phyloP scores from a whole-genome alignment of 202 grass and related monocot genomes.

The Digitaria exilis region DNA sequence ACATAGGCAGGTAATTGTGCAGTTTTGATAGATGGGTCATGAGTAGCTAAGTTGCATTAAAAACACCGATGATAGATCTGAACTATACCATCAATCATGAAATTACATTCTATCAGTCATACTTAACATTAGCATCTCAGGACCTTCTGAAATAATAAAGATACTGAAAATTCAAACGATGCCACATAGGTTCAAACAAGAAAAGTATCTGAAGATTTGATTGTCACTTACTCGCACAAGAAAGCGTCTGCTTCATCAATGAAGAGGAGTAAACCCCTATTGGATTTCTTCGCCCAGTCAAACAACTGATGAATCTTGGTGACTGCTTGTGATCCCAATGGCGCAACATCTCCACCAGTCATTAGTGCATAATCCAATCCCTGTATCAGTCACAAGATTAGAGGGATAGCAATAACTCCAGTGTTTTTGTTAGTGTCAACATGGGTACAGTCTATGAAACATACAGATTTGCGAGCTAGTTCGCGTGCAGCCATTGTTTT shows the following conservation, averaged over 20 bases:
- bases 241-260: conserved; percentile 98
- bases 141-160: conserved; percentile 14
- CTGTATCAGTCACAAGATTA: conserved; percentile 45
- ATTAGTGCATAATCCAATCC: conserved; percentile 97
- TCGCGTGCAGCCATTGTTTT: conserved; percentile 98
- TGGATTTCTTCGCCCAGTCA: conserved; percentile 99
- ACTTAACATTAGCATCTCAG: conserved; percentile 3
- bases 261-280: conserved; percentile 89
- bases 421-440: conserved; percentile 8
- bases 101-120: not conserved
- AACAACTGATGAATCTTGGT: conserved; percentile 99
- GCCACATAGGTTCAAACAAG: not conserved
- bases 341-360: conserved; percentile 99
- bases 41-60: not conserved
- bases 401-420: not conserved
- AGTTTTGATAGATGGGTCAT: not conserved
- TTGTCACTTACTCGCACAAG: conserved; percentile 93
- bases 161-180: conserved; percentile 38
- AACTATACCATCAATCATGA: not conserved
- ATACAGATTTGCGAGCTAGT: conserved; percentile 86
- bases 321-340: conserved; percentile 93
- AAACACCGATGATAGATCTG: not conserved
- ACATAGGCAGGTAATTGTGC: not conserved
- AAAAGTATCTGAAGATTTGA: conserved; percentile 23
- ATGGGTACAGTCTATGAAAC: conserved; percentile 21